Evolutionary conservation across 192 early-diverging fungal species (phyloP).

Genomic region (Gaertneriomyces semiglobifer): DNA sequence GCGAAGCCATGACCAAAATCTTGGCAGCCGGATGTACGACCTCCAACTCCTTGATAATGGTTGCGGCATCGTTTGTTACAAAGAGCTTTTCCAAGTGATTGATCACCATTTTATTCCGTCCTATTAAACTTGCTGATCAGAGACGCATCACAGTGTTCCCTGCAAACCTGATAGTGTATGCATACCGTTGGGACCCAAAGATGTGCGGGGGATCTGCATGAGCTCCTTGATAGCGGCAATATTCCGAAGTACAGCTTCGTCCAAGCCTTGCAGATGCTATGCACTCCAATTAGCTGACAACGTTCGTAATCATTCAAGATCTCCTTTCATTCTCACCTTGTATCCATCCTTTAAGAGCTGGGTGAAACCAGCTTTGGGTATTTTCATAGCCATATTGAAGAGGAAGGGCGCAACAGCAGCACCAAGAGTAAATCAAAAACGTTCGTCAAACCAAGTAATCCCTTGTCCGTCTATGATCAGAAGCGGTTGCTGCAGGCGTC

Average conservation of each 20-base stretch:
- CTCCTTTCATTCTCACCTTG: constrained; percentile 56
- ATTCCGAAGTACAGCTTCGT: constrained; percentile 93
- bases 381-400: constrained; percentile 76
- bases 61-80: constrained; percentile 98
- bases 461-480: too few species aligned
- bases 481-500: too few species aligned
- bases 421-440: too few species aligned
- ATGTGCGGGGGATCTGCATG: constrained; percentile 88
- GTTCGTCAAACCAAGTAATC: too few species aligned
- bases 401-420: not conserved
- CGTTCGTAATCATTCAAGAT: not conserved
- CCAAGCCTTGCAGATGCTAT: constrained; percentile 88
- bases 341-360: constrained; percentile 94
- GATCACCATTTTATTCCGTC: constrained; percentile 98
- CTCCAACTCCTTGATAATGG: constrained; percentile 95
- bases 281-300: not conserved
- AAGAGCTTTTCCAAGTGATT: constrained; percentile 98
- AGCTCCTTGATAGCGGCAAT: constrained; percentile 93
- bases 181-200: constrained; percentile 91
- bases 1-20: constrained; percentile 91
- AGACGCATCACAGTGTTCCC: constrained; percentile 5
- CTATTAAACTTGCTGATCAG: constrained; percentile 36
- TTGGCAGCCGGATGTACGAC: constrained; percentile 97
- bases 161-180: not conserved
- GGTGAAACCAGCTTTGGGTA: constrained; percentile 77